Base-by-base conservation (phyloP, 163 green algal genomes). In the Chloroidium sp. region DNA sequence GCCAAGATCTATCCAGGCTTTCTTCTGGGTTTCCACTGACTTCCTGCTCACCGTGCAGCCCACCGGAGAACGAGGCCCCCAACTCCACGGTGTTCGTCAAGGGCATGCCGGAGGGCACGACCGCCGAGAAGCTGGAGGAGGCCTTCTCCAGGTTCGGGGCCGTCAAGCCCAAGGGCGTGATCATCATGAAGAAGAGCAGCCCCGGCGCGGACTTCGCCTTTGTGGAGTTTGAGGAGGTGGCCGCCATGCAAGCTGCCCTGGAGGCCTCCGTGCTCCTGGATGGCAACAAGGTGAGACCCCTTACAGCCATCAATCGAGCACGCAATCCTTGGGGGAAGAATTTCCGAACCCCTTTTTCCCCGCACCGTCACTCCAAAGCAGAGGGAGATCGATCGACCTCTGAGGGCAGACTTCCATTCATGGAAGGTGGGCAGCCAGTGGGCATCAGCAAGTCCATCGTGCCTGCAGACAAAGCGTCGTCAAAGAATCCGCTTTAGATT, bases 141-240 rank as follows among this genome's bases (percentile, higher is more conserved):
- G 80, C 76, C 10, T 87, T 92, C 61, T 61, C 62, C 6, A 62
- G 79, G 62, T 89, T 88, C 61, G 85, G 81, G 0, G 67, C 82
- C 61, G 62, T 88, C 60, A 79, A 69, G 57, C 64, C 64, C 61
- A 80, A 82, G 14, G 83, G 80, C 58, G 78, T 91, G 12, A 89
- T 84, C 64, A 80, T 91, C 2, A 93, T 92, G 84, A 77, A 76
- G 13, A 82, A 90, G 74, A 83, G 81, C 62, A 82, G 83, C 62
- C 81, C 85, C 62, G 86, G 89, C 69, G 36, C 36, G 36, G 75
- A 57, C 78, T 92, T 87, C 78, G 90, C 90, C 2, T 93, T 93
- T 80, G 84, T 91, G 1, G 83, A 91, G 13, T 93, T 92, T 72
- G 72, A 85, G 61, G 76, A 83, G 4, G n/a, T 82, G 0, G 80